phyloP scores from a whole-genome alignment of 2,329 filamentous ascomycete species.

The Pestalotiopsis sp. region DNA sequence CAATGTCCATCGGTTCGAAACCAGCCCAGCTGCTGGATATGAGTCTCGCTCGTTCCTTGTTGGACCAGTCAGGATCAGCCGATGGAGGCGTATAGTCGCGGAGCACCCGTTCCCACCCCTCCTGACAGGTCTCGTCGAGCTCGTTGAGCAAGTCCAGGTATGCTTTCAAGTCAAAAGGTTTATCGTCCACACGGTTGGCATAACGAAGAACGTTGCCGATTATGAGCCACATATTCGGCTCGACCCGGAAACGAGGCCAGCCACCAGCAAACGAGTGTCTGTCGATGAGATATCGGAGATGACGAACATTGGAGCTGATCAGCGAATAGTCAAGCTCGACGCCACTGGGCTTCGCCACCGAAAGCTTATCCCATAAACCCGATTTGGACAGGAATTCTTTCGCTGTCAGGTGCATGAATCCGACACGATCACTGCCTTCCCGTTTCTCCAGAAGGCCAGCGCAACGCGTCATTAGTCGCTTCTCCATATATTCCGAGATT shows the following conservation, averaged over 20 bases:
- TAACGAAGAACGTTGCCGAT: conserved; percentile 3
- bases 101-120: not conserved
- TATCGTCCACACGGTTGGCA: conserved; percentile 8
- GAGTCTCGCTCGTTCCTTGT: not conserved
- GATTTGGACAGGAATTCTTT: conserved; percentile 8
- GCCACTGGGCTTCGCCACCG: conserved; percentile 4
- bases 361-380: conserved; percentile 9
- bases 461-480: conserved; percentile 23
- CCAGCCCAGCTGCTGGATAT: conserved; percentile 5
- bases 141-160: conserved; percentile 7
- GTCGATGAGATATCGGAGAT: not conserved
- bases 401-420: conserved; percentile 10
- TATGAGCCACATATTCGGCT: not conserved
- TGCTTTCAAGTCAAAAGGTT: conserved; percentile 4
- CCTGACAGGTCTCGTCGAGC: conserved; percentile 1
- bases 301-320: conserved; percentile 5
- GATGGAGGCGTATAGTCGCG: not conserved
- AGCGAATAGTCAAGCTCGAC: conserved; percentile 10
- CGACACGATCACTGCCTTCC: conserved; percentile 20
- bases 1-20: conserved; percentile 11
- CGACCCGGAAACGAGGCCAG: not conserved
- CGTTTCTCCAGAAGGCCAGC: conserved; percentile 28
- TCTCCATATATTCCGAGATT: conserved; percentile 26
- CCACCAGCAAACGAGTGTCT: not conserved
- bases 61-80: not conserved